A percentile compares a stretch with the other conserved stretches of the same genome.
Evolutionary conservation across 2,329 filamentous ascomycete species (phyloP).

Genomic region (Trichoderma harzianum): DNA sequence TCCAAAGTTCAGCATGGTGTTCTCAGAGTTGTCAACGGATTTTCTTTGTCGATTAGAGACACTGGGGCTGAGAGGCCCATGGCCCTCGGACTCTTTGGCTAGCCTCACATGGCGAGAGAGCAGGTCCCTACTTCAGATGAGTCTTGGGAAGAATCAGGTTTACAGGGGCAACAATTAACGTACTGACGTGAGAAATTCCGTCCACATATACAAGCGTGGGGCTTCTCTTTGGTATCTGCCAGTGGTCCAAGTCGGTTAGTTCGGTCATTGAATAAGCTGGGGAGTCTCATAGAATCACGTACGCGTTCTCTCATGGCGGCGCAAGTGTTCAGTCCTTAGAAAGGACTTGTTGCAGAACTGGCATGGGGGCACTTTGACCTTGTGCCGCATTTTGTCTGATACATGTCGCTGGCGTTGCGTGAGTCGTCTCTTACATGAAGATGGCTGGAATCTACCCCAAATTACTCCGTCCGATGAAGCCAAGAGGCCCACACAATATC

Average conservation of each 20-base stretch:
- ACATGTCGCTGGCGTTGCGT: not conserved
- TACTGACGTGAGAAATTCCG: slow-evolving; percentile 10
- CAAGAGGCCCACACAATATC: not conserved
- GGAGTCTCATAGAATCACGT: not conserved
- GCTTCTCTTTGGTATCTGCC: slow-evolving; percentile 13
- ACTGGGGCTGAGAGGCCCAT: not conserved
- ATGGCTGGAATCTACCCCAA: not conserved
- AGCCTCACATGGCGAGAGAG: slow-evolving; percentile 7
- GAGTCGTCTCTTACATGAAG: not conserved
- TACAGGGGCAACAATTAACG: not conserved
- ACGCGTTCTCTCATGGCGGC: slow-evolving; percentile 13
- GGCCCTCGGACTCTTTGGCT: not conserved
- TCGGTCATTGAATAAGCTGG: not conserved
- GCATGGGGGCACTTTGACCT: slow-evolving; percentile 12
- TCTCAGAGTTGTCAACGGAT: not conserved
- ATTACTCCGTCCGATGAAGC: not conserved
- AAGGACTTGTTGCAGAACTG: slow-evolving; percentile 7
- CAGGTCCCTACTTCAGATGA: not conserved
- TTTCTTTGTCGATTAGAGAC: not conserved
- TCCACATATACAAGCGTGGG: slow-evolving; percentile 10
- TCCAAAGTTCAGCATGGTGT: not conserved
- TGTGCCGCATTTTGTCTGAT: slow-evolving; percentile 5
- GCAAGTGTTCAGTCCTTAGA: slow-evolving; percentile 5
- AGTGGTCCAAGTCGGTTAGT: not conserved
- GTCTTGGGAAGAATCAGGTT: not conserved